Conservation (phyloP, 148 eudicot species). For the Fagopyrum esculentum region DNA sequence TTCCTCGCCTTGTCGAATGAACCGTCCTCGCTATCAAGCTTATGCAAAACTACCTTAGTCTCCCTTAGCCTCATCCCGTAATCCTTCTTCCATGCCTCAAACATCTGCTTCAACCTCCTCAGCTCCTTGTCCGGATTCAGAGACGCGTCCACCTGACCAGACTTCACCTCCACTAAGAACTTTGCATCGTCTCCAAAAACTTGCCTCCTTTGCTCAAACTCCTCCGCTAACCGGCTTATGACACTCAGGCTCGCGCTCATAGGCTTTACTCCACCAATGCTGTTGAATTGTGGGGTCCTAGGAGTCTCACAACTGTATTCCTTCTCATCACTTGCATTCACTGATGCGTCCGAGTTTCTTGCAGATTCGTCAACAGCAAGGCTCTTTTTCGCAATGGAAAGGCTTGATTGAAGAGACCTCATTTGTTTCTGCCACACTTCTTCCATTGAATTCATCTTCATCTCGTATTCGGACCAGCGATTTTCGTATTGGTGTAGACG, state of each 20-base stretch:
- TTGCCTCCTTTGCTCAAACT: slow-evolving; percentile 88
- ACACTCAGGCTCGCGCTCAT: slow-evolving; percentile 75
- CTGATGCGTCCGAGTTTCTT: slow-evolving; percentile 67
- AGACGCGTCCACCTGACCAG: slow-evolving; percentile 76
- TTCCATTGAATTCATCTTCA: slow-evolving; percentile 98
- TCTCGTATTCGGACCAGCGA: slow-evolving; percentile 93
- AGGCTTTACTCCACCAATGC: slow-evolving; percentile 46
- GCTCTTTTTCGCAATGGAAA: slow-evolving; percentile 78
- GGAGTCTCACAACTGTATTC: slow-evolving; percentile 42
- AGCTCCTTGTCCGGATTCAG: slow-evolving; percentile 82
- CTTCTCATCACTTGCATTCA: slow-evolving; percentile 42
- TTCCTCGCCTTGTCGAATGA: slow-evolving; percentile 41
- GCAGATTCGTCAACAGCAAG: slow-evolving; percentile 63
- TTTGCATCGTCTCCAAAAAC: slow-evolving; percentile 89
- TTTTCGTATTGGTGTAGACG: slow-evolving; percentile 83
- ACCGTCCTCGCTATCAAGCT: slow-evolving; percentile 68
- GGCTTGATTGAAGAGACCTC: slow-evolving; percentile 95
- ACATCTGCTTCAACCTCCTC: slow-evolving; percentile 73
- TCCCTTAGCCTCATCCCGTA: slow-evolving; percentile 73
- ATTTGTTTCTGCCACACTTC: slow-evolving; percentile 97
- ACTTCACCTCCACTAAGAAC: slow-evolving; percentile 92
- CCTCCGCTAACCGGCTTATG: slow-evolving; percentile 75
- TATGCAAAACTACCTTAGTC: slow-evolving; percentile 72
- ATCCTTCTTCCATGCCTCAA: slow-evolving; percentile 96
- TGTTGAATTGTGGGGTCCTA: slow-evolving; percentile 29